Conservation (phyloP, 2,329 filamentous ascomycete genomes). For the Tolypocladium ovalisporum region DNA sequence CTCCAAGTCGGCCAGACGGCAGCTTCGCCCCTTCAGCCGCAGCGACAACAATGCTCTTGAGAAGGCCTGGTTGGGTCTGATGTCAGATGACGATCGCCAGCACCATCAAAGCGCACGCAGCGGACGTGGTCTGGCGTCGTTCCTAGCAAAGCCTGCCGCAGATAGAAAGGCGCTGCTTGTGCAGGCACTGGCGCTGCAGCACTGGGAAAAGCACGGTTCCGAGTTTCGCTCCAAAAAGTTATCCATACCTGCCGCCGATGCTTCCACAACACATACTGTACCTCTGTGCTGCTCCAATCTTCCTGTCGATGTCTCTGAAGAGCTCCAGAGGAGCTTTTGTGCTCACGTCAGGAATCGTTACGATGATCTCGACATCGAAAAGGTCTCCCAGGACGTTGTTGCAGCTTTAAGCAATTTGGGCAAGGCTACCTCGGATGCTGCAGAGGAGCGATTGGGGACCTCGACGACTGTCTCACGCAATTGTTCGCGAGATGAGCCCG, state of each 20-base stretch:
- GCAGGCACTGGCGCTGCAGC: slow-evolving; percentile 30
- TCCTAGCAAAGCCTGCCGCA: slow-evolving; percentile 14
- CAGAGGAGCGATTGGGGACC: neutral
- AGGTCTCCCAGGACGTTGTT: slow-evolving; percentile 35
- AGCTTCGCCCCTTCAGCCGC: slow-evolving; percentile 66
- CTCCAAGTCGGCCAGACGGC: slow-evolving; percentile 41
- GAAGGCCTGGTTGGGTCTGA: slow-evolving; percentile 60
- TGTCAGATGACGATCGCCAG: slow-evolving; percentile 33
- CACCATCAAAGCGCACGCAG: slow-evolving; percentile 29
- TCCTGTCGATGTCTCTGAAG: slow-evolving; percentile 32
- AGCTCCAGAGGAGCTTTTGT: slow-evolving; percentile 39
- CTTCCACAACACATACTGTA: slow-evolving; percentile 28
- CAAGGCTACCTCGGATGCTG: neutral
- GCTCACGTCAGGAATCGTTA: slow-evolving; percentile 31
- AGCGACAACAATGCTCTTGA: slow-evolving; percentile 74
- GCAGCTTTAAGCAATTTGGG: slow-evolving; percentile 13
- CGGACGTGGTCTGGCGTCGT: slow-evolving; percentile 15
- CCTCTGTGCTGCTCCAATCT: slow-evolving; percentile 39
- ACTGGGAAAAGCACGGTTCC: slow-evolving; percentile 35
- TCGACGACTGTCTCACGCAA: slow-evolving; percentile 6
- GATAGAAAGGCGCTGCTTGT: slow-evolving; percentile 24
- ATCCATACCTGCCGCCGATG: neutral
- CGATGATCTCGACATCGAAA: slow-evolving; percentile 28
- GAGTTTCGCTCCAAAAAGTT: neutral
- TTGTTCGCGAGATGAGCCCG: slow-evolving; percentile 5